These are phyloP conservation scores for Globisporangium camurandrum DNA, from an alignment of 352 stramenopile genomes.

Conservation along the genomic window DNA sequence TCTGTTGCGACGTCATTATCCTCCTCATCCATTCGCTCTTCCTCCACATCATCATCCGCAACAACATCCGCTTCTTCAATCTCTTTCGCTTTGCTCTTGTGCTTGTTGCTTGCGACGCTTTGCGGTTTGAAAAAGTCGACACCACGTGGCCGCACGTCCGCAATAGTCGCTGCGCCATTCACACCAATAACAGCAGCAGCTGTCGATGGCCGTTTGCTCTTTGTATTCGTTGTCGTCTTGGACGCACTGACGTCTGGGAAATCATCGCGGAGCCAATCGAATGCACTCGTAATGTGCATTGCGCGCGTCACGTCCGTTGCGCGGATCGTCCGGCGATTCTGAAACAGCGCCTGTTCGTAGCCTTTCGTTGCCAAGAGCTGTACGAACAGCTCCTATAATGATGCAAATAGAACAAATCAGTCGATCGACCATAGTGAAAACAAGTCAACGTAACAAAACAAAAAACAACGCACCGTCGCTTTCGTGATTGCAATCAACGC, in stretches of 20 bases:
- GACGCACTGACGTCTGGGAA: conserved; percentile 52
- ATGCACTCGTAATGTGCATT: conserved; percentile 64
- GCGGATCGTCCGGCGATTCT: conserved; percentile 81
- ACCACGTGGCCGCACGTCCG: conserved; percentile 13
- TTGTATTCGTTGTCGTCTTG: not conserved
- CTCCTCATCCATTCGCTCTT: too few species aligned
- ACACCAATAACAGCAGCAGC: not conserved
- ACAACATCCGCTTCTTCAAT: conserved; percentile 1
- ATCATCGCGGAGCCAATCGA: conserved; percentile 85
- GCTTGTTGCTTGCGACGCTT: not conserved
- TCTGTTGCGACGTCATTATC: not conserved
- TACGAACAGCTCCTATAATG: conserved; percentile 79
- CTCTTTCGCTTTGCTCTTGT: not conserved
- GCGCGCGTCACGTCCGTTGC: conserved; percentile 59
- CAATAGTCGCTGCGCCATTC: not conserved
- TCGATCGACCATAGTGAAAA: not conserved
- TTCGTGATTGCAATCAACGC: conserved; percentile 89
- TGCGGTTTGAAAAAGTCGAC: conserved; percentile 46
- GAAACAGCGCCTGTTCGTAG: conserved; percentile 77
- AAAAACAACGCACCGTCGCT: conserved; percentile 52
- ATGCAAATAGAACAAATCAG: not conserved
- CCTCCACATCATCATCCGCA: not conserved
- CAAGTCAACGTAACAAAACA: not conserved
- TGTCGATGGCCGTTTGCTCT: conserved; percentile 21
- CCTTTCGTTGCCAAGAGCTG: conserved; percentile 87